phyloP scores from a whole-genome alignment of 1,139 yeast species.

The Geotrichum restrictum region DNA sequence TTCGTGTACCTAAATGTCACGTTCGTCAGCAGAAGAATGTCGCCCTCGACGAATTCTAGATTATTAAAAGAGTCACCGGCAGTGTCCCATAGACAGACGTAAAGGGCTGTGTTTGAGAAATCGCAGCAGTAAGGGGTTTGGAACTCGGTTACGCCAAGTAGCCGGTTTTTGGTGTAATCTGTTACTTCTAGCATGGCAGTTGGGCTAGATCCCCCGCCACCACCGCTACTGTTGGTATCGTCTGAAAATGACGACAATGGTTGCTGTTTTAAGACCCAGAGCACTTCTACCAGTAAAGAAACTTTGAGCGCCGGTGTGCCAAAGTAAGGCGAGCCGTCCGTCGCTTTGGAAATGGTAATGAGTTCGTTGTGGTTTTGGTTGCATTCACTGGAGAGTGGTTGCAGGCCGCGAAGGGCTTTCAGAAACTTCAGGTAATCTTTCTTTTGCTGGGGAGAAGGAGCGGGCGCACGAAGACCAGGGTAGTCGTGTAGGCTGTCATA shows the following conservation, averaged over 20 bases:
- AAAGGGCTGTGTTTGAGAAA: constrained; percentile 13
- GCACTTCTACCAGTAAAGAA: constrained; percentile 14
- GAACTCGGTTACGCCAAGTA: constrained; percentile 12
- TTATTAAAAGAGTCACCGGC: constrained; percentile 12
- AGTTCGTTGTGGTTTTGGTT: constrained; percentile 8
- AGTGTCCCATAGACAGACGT: constrained; percentile 14
- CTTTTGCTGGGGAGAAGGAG: not conserved
- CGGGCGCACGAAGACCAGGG: not conserved
- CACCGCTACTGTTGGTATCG: not conserved
- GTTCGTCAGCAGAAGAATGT: constrained; percentile 11
- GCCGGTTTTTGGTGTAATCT: constrained; percentile 11
- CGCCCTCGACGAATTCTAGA: constrained; percentile 9
- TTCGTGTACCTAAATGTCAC: constrained; percentile 3
- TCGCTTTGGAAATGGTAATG: constrained; percentile 1
- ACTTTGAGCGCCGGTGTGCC: constrained; percentile 2
- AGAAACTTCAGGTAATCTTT: constrained; percentile 1
- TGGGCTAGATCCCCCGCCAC: not conserved
- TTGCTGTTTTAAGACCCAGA: constrained; percentile 9
- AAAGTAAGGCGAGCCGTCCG: not conserved
- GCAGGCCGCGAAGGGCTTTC: constrained; percentile 10
- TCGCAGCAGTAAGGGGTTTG: constrained; percentile 13
- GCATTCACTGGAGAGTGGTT: not conserved
- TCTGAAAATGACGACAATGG: not conserved
- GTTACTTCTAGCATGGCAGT: constrained; percentile 13
- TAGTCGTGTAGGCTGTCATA: not conserved